Percentiles rank a stretch among this genome's conserved stretches.
Evolutionary conservation across 1,284 basidiomycete genomes (phyloP).

Genomic region (Cutaneotrichosporon sp.): DNA sequence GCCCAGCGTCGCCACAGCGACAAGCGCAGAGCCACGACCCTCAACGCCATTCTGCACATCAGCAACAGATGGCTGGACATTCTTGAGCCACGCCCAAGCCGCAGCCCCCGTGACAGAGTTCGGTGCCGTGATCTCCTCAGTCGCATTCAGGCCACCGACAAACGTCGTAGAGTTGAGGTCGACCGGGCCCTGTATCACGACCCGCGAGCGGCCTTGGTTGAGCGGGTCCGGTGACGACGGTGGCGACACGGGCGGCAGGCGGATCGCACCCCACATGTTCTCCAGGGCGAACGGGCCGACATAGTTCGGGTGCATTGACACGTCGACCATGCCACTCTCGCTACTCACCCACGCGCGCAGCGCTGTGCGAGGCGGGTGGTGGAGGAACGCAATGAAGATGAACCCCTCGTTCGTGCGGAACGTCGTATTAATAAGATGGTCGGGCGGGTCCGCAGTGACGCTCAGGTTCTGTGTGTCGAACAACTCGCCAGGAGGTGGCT

Average conservation of each 20-base stretch:
- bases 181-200: slow-evolving; percentile 31
- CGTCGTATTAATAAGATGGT: slow-evolving; percentile 37
- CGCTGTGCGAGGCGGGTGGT: slow-evolving; percentile 40
- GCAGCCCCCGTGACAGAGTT: slow-evolving; percentile 34
- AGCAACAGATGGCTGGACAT: slow-evolving; percentile 2
- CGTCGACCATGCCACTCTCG: slow-evolving; percentile 39
- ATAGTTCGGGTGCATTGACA: slow-evolving; percentile 46
- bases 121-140: slow-evolving; percentile 23
- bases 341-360: slow-evolving; percentile 37
- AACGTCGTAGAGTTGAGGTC: slow-evolving; percentile 31
- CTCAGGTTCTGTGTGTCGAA: not conserved
- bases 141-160: slow-evolving; percentile 29
- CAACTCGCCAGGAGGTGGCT: slow-evolving; percentile 8
- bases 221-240: slow-evolving; percentile 30
- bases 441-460: slow-evolving; percentile 15
- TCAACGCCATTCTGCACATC: slow-evolving; percentile 24
- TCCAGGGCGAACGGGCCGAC: slow-evolving; percentile 47
- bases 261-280: slow-evolving; percentile 42
- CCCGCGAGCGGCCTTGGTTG: slow-evolving; percentile 25
- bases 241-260: slow-evolving; percentile 29
- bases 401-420: slow-evolving; percentile 46
- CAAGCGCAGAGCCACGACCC: slow-evolving; percentile 31
- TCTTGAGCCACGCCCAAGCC: slow-evolving; percentile 28
- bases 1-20: slow-evolving; percentile 39
- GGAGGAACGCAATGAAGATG: slow-evolving; percentile 43